Percentiles rank a stretch among this genome's conserved stretches.
These are phyloP conservation scores for Solanum arcanum DNA, from an alignment of 257 asterid genomes.

Conservation along the genomic window DNA sequence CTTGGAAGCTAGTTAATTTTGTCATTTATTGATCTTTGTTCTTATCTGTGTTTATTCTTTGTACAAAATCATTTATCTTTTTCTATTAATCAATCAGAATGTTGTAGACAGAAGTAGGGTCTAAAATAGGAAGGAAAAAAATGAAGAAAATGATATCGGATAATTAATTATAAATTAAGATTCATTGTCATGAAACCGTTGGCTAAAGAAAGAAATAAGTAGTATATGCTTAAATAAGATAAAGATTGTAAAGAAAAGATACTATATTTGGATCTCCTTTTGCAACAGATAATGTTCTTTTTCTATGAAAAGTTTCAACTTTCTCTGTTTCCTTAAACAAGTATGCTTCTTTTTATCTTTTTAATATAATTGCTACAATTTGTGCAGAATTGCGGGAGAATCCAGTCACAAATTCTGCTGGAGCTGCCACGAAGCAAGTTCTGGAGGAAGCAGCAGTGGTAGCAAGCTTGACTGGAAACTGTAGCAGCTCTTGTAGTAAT, in stretches of 20 bases:
- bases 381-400: constrained; percentile 34
- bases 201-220: constrained; percentile 25
- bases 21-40: constrained; percentile 48
- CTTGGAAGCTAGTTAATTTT: constrained; percentile 32
- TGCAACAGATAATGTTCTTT: constrained; percentile 13
- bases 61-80: constrained; percentile 2
- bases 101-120: constrained; percentile 6
- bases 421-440: constrained; percentile 12
- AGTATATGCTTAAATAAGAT: not conserved
- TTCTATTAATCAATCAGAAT: not conserved
- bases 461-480: constrained; percentile 25
- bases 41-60: constrained; percentile 23
- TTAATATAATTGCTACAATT: not conserved
- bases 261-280: constrained; percentile 18
- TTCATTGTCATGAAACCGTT: constrained; percentile 21
- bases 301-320: constrained; percentile 7
- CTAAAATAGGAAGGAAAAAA: not conserved
- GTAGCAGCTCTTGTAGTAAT: constrained; percentile 40
- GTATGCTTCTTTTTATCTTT: not conserved
- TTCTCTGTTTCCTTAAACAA: constrained; percentile 6
- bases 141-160: not conserved
- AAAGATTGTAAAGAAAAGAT: constrained; percentile 11
- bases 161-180: constrained; percentile 12
- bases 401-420: constrained; percentile 13
- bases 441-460: constrained; percentile 30